Evolutionary conservation across 495 filamentous ascomycete species (phyloP).

Genomic region (Staphylotrichum longicolle): DNA sequence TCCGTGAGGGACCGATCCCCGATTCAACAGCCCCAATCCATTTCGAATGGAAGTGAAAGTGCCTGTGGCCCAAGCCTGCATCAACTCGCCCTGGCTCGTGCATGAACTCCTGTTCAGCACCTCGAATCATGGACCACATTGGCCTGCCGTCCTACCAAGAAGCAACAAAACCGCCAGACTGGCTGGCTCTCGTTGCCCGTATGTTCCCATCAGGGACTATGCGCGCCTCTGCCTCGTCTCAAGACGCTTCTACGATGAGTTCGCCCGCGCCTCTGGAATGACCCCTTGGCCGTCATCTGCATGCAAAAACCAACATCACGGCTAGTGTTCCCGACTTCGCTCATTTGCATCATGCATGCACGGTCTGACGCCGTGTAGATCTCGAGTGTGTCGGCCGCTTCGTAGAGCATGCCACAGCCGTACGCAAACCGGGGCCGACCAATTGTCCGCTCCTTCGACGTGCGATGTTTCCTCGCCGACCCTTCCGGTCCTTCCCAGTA

Average conservation of each 20-base stretch:
- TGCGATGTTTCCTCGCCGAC: slow-evolving; percentile 37
- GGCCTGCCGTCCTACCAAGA: slow-evolving; percentile 45
- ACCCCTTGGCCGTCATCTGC: slow-evolving; percentile 38
- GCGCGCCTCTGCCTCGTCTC: slow-evolving; percentile 44
- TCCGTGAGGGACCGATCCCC: not conserved
- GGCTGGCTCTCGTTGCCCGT: slow-evolving; percentile 45
- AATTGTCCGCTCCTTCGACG: slow-evolving; percentile 39
- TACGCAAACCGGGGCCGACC: slow-evolving; percentile 18
- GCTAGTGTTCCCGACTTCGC: slow-evolving; percentile 25
- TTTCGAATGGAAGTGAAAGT: too few relatives aligned
- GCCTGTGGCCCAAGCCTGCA: too few relatives aligned
- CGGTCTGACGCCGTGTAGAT: slow-evolving; percentile 31
- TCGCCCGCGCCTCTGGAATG: slow-evolving; percentile 49
- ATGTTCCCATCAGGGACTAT: slow-evolving; percentile 36
- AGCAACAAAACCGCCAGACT: slow-evolving; percentile 41
- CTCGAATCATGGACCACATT: slow-evolving; percentile 5
- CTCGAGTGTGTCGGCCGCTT: slow-evolving; percentile 42
- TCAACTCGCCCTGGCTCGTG: too few relatives aligned
- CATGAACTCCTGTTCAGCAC: too few relatives aligned
- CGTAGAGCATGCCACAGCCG: slow-evolving; percentile 25
- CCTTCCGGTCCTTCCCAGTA: slow-evolving; percentile 34
- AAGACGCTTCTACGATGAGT: slow-evolving; percentile 41
- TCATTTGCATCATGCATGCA: not conserved
- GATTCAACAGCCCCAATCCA: too few relatives aligned
- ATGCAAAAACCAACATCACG: slow-evolving; percentile 36